phyloP scores from a whole-genome alignment of 2,329 filamentous ascomycete genomes.

The Aspergillus hiratsukae region DNA sequence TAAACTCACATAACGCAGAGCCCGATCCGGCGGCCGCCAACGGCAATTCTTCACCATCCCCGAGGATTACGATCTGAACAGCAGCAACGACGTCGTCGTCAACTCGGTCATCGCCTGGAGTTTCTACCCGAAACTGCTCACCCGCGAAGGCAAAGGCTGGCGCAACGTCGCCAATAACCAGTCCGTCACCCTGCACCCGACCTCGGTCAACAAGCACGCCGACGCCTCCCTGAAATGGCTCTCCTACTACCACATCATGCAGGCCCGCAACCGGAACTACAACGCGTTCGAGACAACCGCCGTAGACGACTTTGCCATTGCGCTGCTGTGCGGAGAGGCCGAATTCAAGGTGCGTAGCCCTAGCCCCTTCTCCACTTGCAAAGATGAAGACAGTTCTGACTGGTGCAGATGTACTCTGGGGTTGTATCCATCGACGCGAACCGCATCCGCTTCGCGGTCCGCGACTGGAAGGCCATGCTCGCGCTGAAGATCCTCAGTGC shows the following conservation, averaged over 20 bases:
- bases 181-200: conserved; percentile 77
- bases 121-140: conserved; percentile 90
- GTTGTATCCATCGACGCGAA: conserved; percentile 85
- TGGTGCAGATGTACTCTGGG: conserved; percentile 70
- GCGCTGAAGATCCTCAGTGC: conserved; percentile 77
- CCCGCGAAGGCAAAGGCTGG: conserved; percentile 78
- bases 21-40: conserved; percentile 60
- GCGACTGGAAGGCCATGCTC: conserved; percentile 86
- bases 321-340: conserved; percentile 80
- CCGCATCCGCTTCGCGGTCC: conserved; percentile 73
- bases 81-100: conserved; percentile 72
- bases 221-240: conserved; percentile 65
- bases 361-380: conserved; percentile 1
- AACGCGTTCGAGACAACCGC: conserved; percentile 87
- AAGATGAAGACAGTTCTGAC: background rate
- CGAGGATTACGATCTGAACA: conserved; percentile 67
- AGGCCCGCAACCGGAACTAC: conserved; percentile 71
- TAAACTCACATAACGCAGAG: conserved; percentile 27
- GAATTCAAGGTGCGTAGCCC: conserved; percentile 66
- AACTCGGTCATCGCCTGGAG: conserved; percentile 85
- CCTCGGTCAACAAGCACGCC: conserved; percentile 75
- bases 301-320: conserved; percentile 75
- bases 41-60: conserved; percentile 83
- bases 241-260: conserved; percentile 97
- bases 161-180: conserved; percentile 93